Evolutionary conservation across 2,329 filamentous ascomycete species (phyloP).

Genomic region (Teratosphaeria epicoccoides): DNA sequence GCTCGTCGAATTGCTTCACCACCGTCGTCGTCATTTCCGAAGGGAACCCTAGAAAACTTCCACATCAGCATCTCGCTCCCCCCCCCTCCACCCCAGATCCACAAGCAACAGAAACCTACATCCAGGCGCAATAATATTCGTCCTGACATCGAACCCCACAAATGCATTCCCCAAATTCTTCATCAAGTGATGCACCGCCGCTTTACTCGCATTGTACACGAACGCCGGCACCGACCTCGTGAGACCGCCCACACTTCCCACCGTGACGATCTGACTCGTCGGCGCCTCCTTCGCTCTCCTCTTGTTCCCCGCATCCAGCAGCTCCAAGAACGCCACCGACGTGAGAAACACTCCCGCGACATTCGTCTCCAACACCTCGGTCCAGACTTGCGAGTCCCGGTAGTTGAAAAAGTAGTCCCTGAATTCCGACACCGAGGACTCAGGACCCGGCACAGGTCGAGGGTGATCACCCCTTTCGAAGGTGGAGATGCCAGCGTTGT

Average conservation of each 20-base stretch:
- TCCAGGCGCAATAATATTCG: slow-evolving; percentile 38
- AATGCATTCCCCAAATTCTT: slow-evolving; percentile 35
- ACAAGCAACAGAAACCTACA: slow-evolving; percentile 14
- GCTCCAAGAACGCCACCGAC: slow-evolving; percentile 34
- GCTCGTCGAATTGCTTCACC: slow-evolving; percentile 27
- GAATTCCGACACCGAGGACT: slow-evolving; percentile 19
- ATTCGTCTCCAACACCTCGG: slow-evolving; percentile 32
- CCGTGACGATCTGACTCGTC: slow-evolving; percentile 37
- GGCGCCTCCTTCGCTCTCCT: slow-evolving; percentile 29
- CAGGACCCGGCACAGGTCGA: slow-evolving; percentile 31
- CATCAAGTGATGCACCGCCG: slow-evolving; percentile 34
- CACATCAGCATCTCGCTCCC: background rate
- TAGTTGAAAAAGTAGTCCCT: slow-evolving; percentile 32
- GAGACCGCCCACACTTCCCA: slow-evolving; percentile 32
- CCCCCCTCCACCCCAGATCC: background rate
- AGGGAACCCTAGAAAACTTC: slow-evolving; percentile 25
- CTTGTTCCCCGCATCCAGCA: slow-evolving; percentile 36
- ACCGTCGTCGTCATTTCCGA: slow-evolving; percentile 35
- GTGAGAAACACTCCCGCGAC: slow-evolving; percentile 35
- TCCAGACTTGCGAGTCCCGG: slow-evolving; percentile 36
- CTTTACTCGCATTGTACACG: slow-evolving; percentile 36
- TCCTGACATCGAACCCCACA: slow-evolving; percentile 35
- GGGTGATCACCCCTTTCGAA: slow-evolving; percentile 20
- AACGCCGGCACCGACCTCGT: slow-evolving; percentile 24
- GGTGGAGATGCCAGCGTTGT: slow-evolving; percentile 38